Percentiles rank a stretch among this genome's conserved stretches.
Evolutionary conservation across 257 asterid genomes (phyloP).

Genomic region (Solanum appendiculatum): DNA sequence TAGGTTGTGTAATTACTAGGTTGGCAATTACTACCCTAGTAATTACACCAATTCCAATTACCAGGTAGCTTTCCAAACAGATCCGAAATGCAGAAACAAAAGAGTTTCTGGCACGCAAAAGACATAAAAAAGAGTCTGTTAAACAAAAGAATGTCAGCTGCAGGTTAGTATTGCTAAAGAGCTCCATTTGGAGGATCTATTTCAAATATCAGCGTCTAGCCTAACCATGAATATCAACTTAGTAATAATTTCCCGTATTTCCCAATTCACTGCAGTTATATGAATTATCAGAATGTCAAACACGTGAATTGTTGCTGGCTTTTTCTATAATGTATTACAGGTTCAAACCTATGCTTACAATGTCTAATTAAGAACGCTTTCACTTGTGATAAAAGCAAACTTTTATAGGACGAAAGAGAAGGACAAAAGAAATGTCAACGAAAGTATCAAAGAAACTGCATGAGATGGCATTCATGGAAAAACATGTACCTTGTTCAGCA

Average conservation of each 20-base stretch:
- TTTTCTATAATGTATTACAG: background rate
- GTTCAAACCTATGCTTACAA: background rate
- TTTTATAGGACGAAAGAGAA: background rate
- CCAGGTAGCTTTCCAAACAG: too few species aligned
- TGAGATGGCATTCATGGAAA: slow-evolving; percentile 22
- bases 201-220: background rate
- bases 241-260: background rate
- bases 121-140: background rate
- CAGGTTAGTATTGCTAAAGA: background rate
- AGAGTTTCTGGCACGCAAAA: background rate
- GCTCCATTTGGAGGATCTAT: background rate
- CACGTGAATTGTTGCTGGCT: background rate
- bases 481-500: slow-evolving; percentile 76
- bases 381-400: background rate
- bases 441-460: slow-evolving; percentile 7
- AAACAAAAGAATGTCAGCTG: background rate
- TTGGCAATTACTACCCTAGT: too few species aligned
- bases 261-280: background rate
- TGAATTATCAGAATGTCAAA: background rate
- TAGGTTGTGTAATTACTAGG: too few species aligned
- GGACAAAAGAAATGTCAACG: background rate
- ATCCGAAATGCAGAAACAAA: background rate
- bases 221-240: background rate
- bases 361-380: background rate
- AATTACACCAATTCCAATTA: too few species aligned